These are phyloP conservation scores for Exidia glandulosa DNA, from an alignment of 768 basidiomycete species.

Conservation along the genomic window DNA sequence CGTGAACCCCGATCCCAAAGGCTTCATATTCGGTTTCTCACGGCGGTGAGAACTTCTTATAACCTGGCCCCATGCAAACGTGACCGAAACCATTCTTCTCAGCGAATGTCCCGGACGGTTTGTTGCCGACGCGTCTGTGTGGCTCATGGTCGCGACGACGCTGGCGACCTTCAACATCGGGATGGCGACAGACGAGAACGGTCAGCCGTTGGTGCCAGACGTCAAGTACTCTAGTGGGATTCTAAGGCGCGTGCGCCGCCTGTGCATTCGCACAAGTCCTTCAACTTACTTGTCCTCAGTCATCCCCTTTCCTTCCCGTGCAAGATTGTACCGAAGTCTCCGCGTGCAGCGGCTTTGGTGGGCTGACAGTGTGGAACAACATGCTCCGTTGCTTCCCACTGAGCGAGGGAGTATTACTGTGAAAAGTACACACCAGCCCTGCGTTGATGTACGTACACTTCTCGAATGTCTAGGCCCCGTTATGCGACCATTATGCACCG, in stretches of 20 bases:
- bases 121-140: neutral
- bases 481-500: too few relatives aligned
- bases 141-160: neutral
- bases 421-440: too few relatives aligned
- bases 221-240: slow-evolving; percentile 22
- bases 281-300: too few relatives aligned
- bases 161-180: neutral
- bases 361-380: too few relatives aligned
- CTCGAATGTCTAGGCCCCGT: too few relatives aligned
- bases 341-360: too few relatives aligned
- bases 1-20: neutral
- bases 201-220: slow-evolving; percentile 26
- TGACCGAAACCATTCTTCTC: neutral
- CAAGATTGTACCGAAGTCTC: too few relatives aligned
- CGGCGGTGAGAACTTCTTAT: neutral
- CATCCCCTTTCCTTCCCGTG: too few relatives aligned
- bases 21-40: neutral
- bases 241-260: slow-evolving; percentile 14
- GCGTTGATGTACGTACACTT: too few relatives aligned
- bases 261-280: too few relatives aligned
- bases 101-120: neutral
- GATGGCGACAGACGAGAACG: slow-evolving; percentile 13
- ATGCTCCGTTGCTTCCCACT: too few relatives aligned
- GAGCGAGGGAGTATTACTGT: too few relatives aligned
- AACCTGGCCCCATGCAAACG: neutral